Percentiles rank a stretch among this genome's conserved stretches.
Evolutionary conservation across 805 yeast species (phyloP).

Genomic region (Saturnispora galanensis): DNA sequence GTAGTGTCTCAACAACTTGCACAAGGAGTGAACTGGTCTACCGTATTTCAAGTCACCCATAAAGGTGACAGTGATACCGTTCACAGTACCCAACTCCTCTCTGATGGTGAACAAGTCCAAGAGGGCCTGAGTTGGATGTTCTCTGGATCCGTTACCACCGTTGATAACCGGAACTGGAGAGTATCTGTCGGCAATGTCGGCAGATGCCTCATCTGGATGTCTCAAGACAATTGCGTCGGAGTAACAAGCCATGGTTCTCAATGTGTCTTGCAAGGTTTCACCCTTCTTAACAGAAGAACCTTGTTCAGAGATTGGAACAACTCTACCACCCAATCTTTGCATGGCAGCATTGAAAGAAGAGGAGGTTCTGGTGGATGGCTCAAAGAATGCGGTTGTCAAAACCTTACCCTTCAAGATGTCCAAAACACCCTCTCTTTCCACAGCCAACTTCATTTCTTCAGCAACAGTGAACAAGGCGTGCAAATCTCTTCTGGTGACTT

Average conservation of each 20-base stretch:
- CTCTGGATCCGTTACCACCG: conserved; percentile 97
- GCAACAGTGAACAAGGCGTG: conserved; percentile 94
- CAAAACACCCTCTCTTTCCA: conserved; percentile 90
- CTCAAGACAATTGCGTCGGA: conserved; percentile 95
- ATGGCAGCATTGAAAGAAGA: conserved; percentile 98
- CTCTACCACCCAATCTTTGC: conserved; percentile 99
- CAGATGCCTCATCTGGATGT: conserved; percentile 90
- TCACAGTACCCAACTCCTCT: conserved; percentile 97
- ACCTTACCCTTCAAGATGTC: conserved; percentile 86
- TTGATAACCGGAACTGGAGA: conserved; percentile 95
- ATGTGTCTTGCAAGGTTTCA: conserved; percentile 94
- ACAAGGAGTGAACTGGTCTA: conserved; percentile 95
- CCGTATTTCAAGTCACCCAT: conserved; percentile 99
- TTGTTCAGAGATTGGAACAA: conserved; percentile 73
- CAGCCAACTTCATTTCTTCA: conserved; percentile 94
- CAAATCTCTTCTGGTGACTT: conserved; percentile 77
- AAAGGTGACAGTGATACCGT: conserved; percentile 94
- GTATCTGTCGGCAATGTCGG: conserved; percentile 89
- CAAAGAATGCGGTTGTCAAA: conserved; percentile 91
- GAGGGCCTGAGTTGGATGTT: conserved; percentile 98
- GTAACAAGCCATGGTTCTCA: conserved; percentile 89
- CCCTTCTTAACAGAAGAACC: conserved; percentile 97
- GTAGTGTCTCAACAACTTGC: conserved; percentile 82
- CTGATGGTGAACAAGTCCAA: conserved; percentile 95
- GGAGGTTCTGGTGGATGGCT: conserved; percentile 95